phyloP scores from a whole-genome alignment of 306 rosid species.

The Castanea crenata region DNA sequence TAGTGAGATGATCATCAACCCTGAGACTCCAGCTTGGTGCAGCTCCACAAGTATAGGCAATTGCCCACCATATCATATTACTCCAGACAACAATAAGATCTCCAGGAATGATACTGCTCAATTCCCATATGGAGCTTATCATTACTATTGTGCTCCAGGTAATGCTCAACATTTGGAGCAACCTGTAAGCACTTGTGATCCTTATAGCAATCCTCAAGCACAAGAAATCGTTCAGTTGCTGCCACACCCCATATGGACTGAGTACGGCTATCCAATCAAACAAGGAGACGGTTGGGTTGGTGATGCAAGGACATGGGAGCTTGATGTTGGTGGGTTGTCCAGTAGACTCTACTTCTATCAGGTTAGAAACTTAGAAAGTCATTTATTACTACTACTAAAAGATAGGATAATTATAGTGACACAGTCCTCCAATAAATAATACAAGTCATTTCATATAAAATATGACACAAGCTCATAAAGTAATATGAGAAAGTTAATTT shows the following conservation, averaged over 20 bases:
- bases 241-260: conserved; percentile 77
- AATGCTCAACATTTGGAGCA: conserved; percentile 59
- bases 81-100: conserved; percentile 57
- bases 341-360: conserved; percentile 71
- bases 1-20: conserved; percentile 65
- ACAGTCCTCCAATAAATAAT: too few relatives aligned
- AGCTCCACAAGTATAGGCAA: conserved; percentile 36
- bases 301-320: conserved; percentile 76
- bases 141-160: conserved; percentile 76
- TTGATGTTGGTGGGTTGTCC: conserved; percentile 75
- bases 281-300: conserved; percentile 79
- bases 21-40: conserved; percentile 59
- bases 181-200: conserved; percentile 63
- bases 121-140: conserved; percentile 74
- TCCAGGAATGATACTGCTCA: conserved; percentile 62
- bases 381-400: background rate
- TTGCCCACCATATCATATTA: conserved; percentile 80
- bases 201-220: conserved; percentile 83
- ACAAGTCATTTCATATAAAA: too few relatives aligned
- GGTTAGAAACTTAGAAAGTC: conserved; percentile 19
- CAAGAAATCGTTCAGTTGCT: conserved; percentile 82
- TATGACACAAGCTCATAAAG: too few relatives aligned
- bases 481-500: too few relatives aligned
- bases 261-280: conserved; percentile 69
- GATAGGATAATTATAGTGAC: too few relatives aligned